phyloP scores from a whole-genome alignment of 2,329 filamentous ascomycete genomes.

The Trichoderma atrobrunneum region DNA sequence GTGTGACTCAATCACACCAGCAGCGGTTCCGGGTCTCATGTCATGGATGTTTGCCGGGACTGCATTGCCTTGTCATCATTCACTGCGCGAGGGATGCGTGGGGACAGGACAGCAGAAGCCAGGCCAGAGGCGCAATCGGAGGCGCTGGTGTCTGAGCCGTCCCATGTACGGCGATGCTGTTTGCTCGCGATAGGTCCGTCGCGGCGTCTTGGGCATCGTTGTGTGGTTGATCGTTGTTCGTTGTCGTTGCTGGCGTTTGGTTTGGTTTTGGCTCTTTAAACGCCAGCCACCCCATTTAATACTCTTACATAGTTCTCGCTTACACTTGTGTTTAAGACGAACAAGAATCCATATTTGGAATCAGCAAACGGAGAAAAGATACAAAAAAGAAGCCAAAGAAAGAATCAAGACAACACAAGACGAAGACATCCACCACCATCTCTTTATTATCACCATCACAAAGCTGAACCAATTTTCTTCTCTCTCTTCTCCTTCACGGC shows the following conservation, averaged over 20 bases:
- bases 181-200: conserved; percentile 9
- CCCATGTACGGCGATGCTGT: background rate
- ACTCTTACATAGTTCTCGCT: background rate
- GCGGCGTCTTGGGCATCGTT: background rate
- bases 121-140: background rate
- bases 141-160: background rate
- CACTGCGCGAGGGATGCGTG: conserved; percentile 3
- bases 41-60: background rate
- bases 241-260: background rate
- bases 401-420: background rate
- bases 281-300: background rate
- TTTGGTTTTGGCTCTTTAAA: background rate
- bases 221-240: background rate
- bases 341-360: background rate
- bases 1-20: conserved; percentile 1
- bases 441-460: background rate
- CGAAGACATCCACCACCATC: background rate
- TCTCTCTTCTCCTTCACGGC: background rate
- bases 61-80: conserved; percentile 16
- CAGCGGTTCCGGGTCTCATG: background rate
- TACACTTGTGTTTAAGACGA: background rate
- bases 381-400: background rate
- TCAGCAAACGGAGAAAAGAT: background rate
- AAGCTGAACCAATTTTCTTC: background rate
- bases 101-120: background rate